These are phyloP conservation scores for Daedaleopsis sinensis DNA, from an alignment of 768 basidiomycete species.

Conservation along the genomic window DNA sequence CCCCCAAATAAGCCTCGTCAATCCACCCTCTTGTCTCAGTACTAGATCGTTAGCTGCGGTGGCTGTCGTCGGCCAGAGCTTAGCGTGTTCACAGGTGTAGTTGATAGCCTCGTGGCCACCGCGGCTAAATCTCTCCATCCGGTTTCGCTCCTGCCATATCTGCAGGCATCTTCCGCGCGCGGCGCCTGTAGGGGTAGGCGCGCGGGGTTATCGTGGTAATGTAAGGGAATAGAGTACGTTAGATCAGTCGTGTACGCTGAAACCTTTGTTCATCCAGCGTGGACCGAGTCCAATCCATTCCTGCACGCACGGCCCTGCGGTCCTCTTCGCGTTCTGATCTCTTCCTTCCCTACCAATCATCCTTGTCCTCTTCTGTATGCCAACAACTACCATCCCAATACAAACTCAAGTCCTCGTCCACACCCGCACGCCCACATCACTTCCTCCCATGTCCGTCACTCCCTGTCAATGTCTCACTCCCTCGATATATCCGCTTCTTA, in stretches of 20 bases:
- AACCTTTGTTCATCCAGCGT: not conserved
- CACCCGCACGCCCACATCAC: too few species aligned
- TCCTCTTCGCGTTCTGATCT: not conserved
- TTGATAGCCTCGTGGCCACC: conserved; percentile 18
- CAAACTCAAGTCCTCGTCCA: too few species aligned
- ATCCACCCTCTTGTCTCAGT: not conserved
- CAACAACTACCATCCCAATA: too few species aligned
- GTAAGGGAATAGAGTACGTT: too few species aligned
- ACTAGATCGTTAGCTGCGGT: not conserved
- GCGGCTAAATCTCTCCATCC: conserved; percentile 12
- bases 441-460: too few species aligned
- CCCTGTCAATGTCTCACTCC: too few species aligned
- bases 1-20: not conserved
- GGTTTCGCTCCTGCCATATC: not conserved
- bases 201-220: too few species aligned
- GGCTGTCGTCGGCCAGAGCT: conserved; percentile 6
- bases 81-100: not conserved
- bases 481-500: too few species aligned
- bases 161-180: conserved; percentile 10
- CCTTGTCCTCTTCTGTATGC: too few species aligned
- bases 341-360: too few species aligned
- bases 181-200: not conserved
- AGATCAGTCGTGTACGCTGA: too few species aligned
- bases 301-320: not conserved
- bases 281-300: too few species aligned